These are phyloP conservation scores for Globisporangium middletonii DNA, from an alignment of 352 stramenopile genomes.

Conservation along the genomic window DNA sequence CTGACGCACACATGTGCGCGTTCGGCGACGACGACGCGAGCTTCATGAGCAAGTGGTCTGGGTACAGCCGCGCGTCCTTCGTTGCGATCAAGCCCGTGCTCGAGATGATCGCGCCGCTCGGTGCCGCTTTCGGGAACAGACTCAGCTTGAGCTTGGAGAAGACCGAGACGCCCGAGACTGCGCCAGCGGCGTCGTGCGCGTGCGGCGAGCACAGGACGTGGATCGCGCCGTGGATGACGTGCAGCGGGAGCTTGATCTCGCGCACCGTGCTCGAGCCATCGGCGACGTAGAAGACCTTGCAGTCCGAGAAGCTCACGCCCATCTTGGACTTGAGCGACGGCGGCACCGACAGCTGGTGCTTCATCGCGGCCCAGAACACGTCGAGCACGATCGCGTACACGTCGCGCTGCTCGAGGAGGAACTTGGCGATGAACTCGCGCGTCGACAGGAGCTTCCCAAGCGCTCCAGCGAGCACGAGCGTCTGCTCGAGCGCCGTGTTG, in stretches of 20 bases:
- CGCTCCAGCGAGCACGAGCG: slow-evolving; percentile 48
- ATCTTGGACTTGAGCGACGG: slow-evolving; percentile 43
- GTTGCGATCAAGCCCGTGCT: slow-evolving; percentile 72
- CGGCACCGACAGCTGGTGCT: slow-evolving; percentile 48
- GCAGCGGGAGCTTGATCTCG: slow-evolving; percentile 71
- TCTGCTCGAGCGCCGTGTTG: slow-evolving; percentile 44
- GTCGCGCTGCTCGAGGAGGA: slow-evolving; percentile 50
- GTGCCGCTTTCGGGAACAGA: slow-evolving; percentile 52
- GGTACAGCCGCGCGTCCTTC: slow-evolving; percentile 67
- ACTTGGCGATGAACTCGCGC: slow-evolving; percentile 55
- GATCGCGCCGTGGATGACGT: slow-evolving; percentile 66
- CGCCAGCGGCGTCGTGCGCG: slow-evolving; percentile 19
- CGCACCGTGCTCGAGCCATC: slow-evolving; percentile 53
- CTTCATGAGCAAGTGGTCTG: slow-evolving; percentile 55
- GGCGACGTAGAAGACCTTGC: slow-evolving; percentile 75
- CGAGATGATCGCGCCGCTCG: slow-evolving; percentile 41
- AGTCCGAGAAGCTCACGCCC: slow-evolving; percentile 62
- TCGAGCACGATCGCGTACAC: slow-evolving; percentile 59
- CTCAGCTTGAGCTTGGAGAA: slow-evolving; percentile 47
- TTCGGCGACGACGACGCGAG: slow-evolving; percentile 39
- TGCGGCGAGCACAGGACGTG: slow-evolving; percentile 55
- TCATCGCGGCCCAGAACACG: slow-evolving; percentile 69
- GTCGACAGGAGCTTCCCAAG: slow-evolving; percentile 64
- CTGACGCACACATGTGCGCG: slow-evolving; percentile 39
- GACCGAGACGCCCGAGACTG: slow-evolving; percentile 6